Base-by-base conservation (phyloP, 345 rosid genomes). In the Laguncularia racemosa region DNA sequence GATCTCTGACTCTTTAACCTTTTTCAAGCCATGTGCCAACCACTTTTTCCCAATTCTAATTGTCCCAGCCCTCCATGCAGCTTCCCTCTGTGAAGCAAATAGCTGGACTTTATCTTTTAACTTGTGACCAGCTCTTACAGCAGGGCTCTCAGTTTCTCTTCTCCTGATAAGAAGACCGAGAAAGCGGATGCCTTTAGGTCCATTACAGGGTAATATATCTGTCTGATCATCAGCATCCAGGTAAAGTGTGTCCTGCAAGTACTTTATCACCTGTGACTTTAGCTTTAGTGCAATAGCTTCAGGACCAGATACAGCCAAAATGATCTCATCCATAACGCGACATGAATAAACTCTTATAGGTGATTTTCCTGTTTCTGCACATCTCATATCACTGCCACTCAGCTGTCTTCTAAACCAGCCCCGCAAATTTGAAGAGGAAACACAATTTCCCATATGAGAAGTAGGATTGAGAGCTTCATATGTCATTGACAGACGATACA, bases 1-100 rank as follows among this genome's bases (percentile, higher is more conserved):
- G 65, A 91, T 91, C 74, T 88, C 98, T 17, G 96, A 91, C 73
- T 91, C 95, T 73, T 88, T 91, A 26, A 91, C 96, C 78, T 79
- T 86, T 76, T 76, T 86, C 67, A 88, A 54, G 69, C 98, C 98
- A 75, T 86, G 90, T 69, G 80, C 95, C 61, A 91, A 60, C 90
- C 96, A 88, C 75, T 88, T 91, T 71, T 75, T 89, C 21, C 98
- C 96, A 60, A 91, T 84, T 71, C 85, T 74, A 57, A 81, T 66
- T 7, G 83, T 78, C 60, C 92, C 98, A 61, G 67, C 71, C 68
- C 71, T 72, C 96, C 98, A 91, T 8, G 90, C 95, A 64, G 76
- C 86, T 67, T 84, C 82, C 79, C 84, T 91, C 59, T 86, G 95
- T 55, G 61, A 69, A 62, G 85, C 77, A 73, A 82, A 84, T 57